Evolutionary conservation across 306 rosid species (phyloP), one percentile per base, ranked within the genome.

Genomic region (Ceratonia siliqua): DNA sequence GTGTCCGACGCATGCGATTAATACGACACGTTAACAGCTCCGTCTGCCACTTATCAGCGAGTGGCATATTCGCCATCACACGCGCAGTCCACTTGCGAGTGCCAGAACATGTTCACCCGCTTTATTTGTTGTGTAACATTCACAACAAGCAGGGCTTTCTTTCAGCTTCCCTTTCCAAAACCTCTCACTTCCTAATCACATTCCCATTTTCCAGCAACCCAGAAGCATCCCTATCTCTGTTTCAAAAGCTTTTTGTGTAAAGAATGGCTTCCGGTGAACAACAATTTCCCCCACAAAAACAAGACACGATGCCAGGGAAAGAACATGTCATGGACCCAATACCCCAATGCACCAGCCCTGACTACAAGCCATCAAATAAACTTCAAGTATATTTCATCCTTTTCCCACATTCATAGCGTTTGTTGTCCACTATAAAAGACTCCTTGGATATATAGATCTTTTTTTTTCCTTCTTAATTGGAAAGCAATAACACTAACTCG

Each of bases 251-350:
- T 74, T 74, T 24, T 68, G 56, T 32, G 75, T 22, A 22, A 87
- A 36, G 75, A 76, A 91, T 94, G 98, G 92, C 92, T 81, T 89
- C 94, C 9, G 64, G 71, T 20, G 88, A 82, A 5, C 69, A 68
- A 28, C 49, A 81, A 0, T 86, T 89, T 8, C 96, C 97, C 13
- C 77, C 82, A 6, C 96, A 91, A 80, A 86, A 74, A 72, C 97
- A 91, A 84, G 50, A 77, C 3, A 28, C 78, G 20, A 94, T 83
- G n/a, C 97, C 96, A 2, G 94, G 98, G 38, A 88, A 89, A 86
- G 91, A 93, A 72, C 89, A 89, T 65, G 85, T 0, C 38, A 86
- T 91, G 97, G 72, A 93, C 52, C 98, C 96, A 49, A 78, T 25
- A 59, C 97, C 98, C 3, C 91, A 91, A 59, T 91, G 86, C 80